Base-by-base conservation (phyloP, 2,329 filamentous ascomycete species). In the Amesomyces nigricolor region DNA sequence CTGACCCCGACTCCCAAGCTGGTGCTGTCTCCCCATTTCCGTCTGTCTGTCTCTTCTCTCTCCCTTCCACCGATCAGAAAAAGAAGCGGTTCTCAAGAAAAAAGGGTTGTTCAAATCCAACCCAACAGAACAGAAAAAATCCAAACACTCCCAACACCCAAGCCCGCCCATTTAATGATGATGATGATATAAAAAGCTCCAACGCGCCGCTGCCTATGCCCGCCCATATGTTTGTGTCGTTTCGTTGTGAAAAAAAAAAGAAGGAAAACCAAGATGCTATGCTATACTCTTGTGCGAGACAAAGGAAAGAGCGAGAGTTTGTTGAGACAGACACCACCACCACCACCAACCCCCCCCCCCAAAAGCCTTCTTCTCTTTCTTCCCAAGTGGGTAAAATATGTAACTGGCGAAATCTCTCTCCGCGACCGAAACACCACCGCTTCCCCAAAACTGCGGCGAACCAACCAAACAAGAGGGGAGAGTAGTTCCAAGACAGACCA, bases 101-200 rank as follows among this genome's bases (percentile, higher is more conserved):
- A 35, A 35, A 13, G 32, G 32, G 32, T 35, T 35, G 8, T 13
- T 35, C 32, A 35, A 35, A 16, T 45, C 43, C 32, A 17, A 39
- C 46, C 19, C 16, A 13, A 40, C 16, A 30, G n/a, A 37, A 45
- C 38, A 26, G 38, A 47, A 58, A 51, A 60, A 62, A 44, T 58
- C 54, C 62, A 65, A 60, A 63, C 58, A 59, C 56, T 26, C 22
- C 22, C 59, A 61, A 58, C 60, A 60, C 60, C 59, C 58, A 59
- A 47, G 56, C 56, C 58, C 58, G 53, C 57, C 57, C 61, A 59
- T 59, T 55, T 58, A 43, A 62, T 61, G 61, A 64, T 59, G 54
- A 58, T 52, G 51, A 38, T 29, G 16, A 37, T 30, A 46, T 19
- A 35, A 32, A 42, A 48, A 43, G 42, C 44, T 48, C 51, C 43